Evolutionary conservation across 768 basidiomycete genomes (phyloP).

Genomic region (Xanthoconium purpureum): DNA sequence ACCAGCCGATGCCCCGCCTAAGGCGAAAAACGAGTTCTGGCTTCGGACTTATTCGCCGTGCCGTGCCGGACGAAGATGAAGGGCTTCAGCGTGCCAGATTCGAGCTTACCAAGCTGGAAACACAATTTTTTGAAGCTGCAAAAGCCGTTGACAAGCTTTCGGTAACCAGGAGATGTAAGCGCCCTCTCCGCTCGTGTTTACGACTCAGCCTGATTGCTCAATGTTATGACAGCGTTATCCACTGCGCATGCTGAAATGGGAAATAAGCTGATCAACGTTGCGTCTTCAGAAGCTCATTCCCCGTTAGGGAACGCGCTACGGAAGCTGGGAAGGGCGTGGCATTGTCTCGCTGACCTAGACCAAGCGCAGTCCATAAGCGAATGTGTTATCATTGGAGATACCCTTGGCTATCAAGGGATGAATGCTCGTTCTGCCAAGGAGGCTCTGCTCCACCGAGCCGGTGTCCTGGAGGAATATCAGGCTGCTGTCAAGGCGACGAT

Average conservation of each 20-base stretch:
- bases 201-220: neutral
- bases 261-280: conserved; percentile 86
- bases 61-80: conserved; percentile 92
- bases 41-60: conserved; percentile 72
- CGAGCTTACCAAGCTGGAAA: conserved; percentile 88
- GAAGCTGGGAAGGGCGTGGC: conserved; percentile 84
- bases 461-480: conserved; percentile 92
- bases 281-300: conserved; percentile 84
- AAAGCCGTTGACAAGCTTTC: conserved; percentile 88
- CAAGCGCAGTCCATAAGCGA: conserved; percentile 92
- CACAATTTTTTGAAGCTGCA: conserved; percentile 88
- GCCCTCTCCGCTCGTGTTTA: neutral
- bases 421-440: conserved; percentile 98
- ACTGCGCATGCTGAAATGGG: conserved; percentile 83
- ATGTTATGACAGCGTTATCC: conserved; percentile 58
- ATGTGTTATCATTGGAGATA: conserved; percentile 94
- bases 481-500: conserved; percentile 90
- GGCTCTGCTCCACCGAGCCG: conserved; percentile 84
- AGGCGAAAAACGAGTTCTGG: conserved; percentile 70
- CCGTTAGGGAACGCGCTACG: conserved; percentile 80
- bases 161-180: conserved; percentile 69
- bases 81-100: conserved; percentile 86
- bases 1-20: conserved; percentile 77
- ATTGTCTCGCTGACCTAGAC: conserved; percentile 83
- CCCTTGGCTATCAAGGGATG: conserved; percentile 92